Evolutionary conservation across 2,329 filamentous ascomycete species (phyloP).

Genomic region (Xylariales sp.): DNA sequence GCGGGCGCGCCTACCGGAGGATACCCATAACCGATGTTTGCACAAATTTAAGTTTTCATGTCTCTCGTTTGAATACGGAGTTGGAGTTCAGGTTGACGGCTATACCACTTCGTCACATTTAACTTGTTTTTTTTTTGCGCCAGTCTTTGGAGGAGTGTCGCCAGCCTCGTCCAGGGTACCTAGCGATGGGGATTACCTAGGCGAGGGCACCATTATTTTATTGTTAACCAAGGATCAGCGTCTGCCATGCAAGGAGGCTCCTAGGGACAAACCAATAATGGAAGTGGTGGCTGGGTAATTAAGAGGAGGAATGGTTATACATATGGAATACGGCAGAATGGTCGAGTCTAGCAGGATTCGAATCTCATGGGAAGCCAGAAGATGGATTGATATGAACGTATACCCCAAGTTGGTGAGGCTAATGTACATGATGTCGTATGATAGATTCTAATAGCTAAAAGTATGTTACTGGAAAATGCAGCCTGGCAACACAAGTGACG

Average conservation of each 20-base stretch:
- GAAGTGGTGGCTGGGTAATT: too few species aligned
- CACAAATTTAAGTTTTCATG: slow-evolving; percentile 9
- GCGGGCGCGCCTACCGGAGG: slow-evolving; percentile 27
- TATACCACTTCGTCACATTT: slow-evolving; percentile 25
- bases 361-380: too few species aligned
- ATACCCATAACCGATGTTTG: too few species aligned
- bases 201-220: too few species aligned
- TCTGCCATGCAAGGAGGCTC: too few species aligned
- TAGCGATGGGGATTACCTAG: too few species aligned
- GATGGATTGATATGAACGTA: slow-evolving; percentile 15
- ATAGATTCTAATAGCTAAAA: slow-evolving; percentile 22
- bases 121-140: too few species aligned
- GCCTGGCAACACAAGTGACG: too few species aligned
- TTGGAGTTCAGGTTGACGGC: slow-evolving; percentile 25
- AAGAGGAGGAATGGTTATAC: slow-evolving; percentile 1
- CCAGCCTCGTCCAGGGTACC: background rate
- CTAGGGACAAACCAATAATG: too few species aligned
- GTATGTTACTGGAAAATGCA: too few species aligned
- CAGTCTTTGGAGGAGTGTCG: slow-evolving; percentile 8
- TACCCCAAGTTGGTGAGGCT: slow-evolving; percentile 23
- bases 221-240: too few species aligned
- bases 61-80: slow-evolving; percentile 20
- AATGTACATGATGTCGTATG: slow-evolving; percentile 29
- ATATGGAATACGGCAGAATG: slow-evolving; percentile 1
- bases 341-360: too few species aligned